Evolutionary conservation across 371 early-diverging fungal genomes (phyloP), one percentile per base, ranked within the genome.

Genomic region (Mortierella sp.): DNA sequence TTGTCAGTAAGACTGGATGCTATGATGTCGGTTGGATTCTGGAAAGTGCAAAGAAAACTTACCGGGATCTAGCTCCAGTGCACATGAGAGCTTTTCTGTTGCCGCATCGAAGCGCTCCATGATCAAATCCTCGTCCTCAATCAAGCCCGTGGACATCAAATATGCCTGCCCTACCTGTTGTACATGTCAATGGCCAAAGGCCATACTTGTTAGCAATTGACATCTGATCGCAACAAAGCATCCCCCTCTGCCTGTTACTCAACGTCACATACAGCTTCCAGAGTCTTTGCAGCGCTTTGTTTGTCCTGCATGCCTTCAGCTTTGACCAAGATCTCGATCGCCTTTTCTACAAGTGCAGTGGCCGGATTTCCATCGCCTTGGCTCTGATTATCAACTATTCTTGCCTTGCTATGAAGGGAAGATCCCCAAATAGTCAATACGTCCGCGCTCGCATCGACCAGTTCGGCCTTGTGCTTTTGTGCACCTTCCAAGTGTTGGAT

Each of bases 121-220:
- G 45, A 70, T 57, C 41, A 47, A 13, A 28, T 80, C 79, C 14
- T 80, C 80, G 24, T 80, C 76, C n/a, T 57, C 66, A 22, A 55
- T 63, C 40, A 79, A 44, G n/a, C 57, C 66, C 14, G 67, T 60
- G 40, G 79, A 69, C 71, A 80, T 70, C 48, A 80, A 46, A 60
- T 71, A 80, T 3, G 67, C 74, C 53, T 80, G 74, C 8, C 80
- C 80, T 46, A 78, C 48, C 80, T 80, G 40, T 16, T 34, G 34
- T 28, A 8, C 47, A 21, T 0, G 2, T 12, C 54, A 24, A 41
- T 19, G 41, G 10, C 9, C 34, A 34, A 34, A 10, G 34, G 34
- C n/a, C n/a, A n/a, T n/a, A n/a, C n/a, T n/a, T n/a, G n/a, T n/a
- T n/a, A 34, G 34, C 7, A 34, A 34, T 4, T 7, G 34, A 34